Percentiles rank a stretch among this genome's conserved stretches.
phyloP scores from a whole-genome alignment of 257 asterid genomes.

The Jasminum sambac region DNA sequence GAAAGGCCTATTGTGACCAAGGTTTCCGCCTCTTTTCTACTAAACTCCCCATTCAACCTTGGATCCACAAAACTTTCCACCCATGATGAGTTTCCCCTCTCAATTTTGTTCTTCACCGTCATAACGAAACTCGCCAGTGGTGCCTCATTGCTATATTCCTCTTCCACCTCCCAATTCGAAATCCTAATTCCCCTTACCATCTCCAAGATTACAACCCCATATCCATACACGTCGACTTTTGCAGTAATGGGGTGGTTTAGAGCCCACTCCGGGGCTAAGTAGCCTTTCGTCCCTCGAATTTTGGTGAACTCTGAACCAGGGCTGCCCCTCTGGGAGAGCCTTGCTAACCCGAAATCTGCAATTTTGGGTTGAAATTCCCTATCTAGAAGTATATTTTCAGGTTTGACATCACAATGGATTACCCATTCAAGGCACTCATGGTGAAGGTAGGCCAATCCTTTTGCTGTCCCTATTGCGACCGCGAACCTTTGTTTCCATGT shows the following conservation, averaged over 20 bases:
- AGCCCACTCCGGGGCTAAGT: conserved; percentile 14
- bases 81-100: too few species aligned
- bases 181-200: conserved; percentile 41
- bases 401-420: conserved; percentile 60
- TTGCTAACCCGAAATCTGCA: conserved; percentile 63
- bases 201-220: conserved; percentile 22
- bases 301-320: conserved; percentile 43
- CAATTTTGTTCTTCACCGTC: too few species aligned
- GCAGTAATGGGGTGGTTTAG: conserved; percentile 30
- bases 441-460: conserved; percentile 56
- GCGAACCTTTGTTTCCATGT: conserved; percentile 43
- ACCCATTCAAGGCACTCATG: conserved; percentile 34
- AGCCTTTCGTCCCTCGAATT: conserved; percentile 60
- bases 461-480: conserved; percentile 55
- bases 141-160: too few species aligned
- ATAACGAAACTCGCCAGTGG: too few species aligned
- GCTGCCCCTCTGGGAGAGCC: conserved; percentile 47
- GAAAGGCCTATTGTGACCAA: too few species aligned
- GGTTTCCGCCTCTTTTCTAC: too few species aligned
- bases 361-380: conserved; percentile 47
- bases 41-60: too few species aligned
- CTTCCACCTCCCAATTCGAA: too few species aligned
- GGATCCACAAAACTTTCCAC: too few species aligned
- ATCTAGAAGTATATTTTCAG: conserved; percentile 60
- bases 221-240: too few species aligned